These are phyloP conservation scores for Stromatinia cepivora DNA, from an alignment of 2,329 filamentous ascomycete species.

Conservation along the genomic window DNA sequence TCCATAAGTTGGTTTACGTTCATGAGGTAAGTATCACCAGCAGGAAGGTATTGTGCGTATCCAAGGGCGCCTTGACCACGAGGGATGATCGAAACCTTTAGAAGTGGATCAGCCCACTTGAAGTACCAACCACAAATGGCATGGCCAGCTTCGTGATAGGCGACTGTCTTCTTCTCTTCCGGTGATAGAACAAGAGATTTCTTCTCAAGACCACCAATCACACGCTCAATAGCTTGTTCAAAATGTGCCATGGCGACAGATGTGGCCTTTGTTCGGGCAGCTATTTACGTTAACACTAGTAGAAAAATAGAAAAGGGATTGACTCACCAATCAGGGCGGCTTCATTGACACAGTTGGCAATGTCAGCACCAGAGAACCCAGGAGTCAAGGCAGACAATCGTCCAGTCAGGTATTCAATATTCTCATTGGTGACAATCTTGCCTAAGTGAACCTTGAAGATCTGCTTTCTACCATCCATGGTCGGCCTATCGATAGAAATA, in stretches of 20 bases:
- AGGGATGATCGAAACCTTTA: conserved; percentile 98
- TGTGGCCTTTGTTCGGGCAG: conserved; percentile 78
- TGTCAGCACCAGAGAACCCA: conserved; percentile 95
- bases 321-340: conserved; percentile 87
- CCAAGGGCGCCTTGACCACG: conserved; percentile 90
- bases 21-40: conserved; percentile 92
- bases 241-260: conserved; percentile 88
- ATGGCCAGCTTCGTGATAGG: conserved; percentile 97
- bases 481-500: conserved; percentile 91
- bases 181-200: conserved; percentile 93
- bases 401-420: conserved; percentile 83
- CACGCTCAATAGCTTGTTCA: conserved; percentile 95
- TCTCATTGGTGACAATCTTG: conserved; percentile 92
- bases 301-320: background rate
- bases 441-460: conserved; percentile 94
- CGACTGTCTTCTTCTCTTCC: conserved; percentile 91
- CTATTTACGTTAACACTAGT: conserved; percentile 52
- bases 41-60: conserved; percentile 95
- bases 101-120: conserved; percentile 89
- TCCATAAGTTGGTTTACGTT: conserved; percentile 95
- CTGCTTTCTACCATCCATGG: conserved; percentile 93
- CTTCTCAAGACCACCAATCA: conserved; percentile 94
- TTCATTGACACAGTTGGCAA: conserved; percentile 98
- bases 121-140: conserved; percentile 99
- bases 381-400: conserved; percentile 90